Evolutionary conservation across 768 basidiomycete genomes (phyloP).

Genomic region (Cyclocybe cylindracea): DNA sequence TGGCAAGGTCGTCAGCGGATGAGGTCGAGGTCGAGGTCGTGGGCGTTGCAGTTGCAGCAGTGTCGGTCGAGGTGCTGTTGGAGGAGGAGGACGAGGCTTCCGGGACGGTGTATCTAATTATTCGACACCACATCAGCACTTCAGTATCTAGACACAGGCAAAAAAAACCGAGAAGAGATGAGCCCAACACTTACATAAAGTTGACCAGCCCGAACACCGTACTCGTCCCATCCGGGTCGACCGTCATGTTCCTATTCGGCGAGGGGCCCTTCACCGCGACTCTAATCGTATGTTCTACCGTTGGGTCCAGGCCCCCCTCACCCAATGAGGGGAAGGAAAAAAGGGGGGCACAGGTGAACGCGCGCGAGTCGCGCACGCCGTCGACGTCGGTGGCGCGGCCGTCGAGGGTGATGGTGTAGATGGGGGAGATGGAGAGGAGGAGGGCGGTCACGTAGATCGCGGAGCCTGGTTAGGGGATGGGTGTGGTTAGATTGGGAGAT

Average conservation of each 20-base stretch:
- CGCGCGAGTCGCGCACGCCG: background rate
- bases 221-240: background rate
- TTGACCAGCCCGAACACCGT: conserved; percentile 7
- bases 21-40: too few species aligned
- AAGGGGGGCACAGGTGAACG: conserved; percentile 2
- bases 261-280: conserved; percentile 8
- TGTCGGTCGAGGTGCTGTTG: too few species aligned
- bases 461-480: conserved; percentile 2
- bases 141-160: too few species aligned
- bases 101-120: too few species aligned
- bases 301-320: conserved; percentile 7
- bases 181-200: conserved; percentile 8
- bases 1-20: too few species aligned
- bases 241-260: conserved; percentile 7
- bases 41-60: too few species aligned
- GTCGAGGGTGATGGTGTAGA: conserved; percentile 13
- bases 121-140: too few species aligned
- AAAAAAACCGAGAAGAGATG: too few species aligned
- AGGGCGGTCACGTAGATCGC: conserved; percentile 8
- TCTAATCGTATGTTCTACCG: conserved; percentile 7
- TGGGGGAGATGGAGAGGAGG: conserved; percentile 5
- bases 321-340: conserved; percentile 1
- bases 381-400: conserved; percentile 9
- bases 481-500: too few species aligned
- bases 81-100: too few species aligned